Base-by-base conservation (phyloP, 148 eudicot species). In the Heliamphora exappendiculata region DNA sequence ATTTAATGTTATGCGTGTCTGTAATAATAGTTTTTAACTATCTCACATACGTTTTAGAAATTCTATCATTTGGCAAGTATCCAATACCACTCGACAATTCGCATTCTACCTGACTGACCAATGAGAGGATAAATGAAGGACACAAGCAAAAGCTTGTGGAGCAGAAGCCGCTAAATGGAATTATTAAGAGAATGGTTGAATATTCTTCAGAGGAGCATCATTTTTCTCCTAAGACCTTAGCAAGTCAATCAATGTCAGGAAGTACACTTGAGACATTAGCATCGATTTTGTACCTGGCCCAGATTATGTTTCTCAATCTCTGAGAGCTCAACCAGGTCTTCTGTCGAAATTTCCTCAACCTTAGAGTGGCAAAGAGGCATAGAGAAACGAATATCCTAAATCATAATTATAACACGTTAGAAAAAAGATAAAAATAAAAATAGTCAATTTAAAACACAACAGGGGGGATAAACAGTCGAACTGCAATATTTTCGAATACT, bases 301-400 rank as follows among this genome's bases (percentile, higher is more conserved):
- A 91, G 82, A 78, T 92, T 91, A 79, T 86, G 85, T 80, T 89
- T 95, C 80, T 91, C 97, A 81, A 95, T 91, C 88, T 95, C 97
- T 45, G 93, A 89, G 11, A 95, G 91, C 88, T 92, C 98, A 81
- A 92, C 87, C 80, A 94, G 87, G 79, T 95, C 98, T 82, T 95
- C 97, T 76, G 89, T 84, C 54, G 88, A 87, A 59, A 83, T 87
- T 79, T 91, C 87, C 83, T 92, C 97, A 79, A 82, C 85, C 82
- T 92, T 86, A 42, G 91, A 86, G 69, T 74, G 81, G 81, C 93
- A 91, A 78, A 88, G 87, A 73, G 99, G 99, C 99, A 92, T 92
- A 31, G 96, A 79, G 84, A 88, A 95, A 73, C 76, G 82, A 66
- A 91, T 78, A 81, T 89, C 97, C 99, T 95, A 55, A 28, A 49